Evolutionary conservation across 2,329 filamentous ascomycete species (phyloP).

Genomic region (Graphium sp.): DNA sequence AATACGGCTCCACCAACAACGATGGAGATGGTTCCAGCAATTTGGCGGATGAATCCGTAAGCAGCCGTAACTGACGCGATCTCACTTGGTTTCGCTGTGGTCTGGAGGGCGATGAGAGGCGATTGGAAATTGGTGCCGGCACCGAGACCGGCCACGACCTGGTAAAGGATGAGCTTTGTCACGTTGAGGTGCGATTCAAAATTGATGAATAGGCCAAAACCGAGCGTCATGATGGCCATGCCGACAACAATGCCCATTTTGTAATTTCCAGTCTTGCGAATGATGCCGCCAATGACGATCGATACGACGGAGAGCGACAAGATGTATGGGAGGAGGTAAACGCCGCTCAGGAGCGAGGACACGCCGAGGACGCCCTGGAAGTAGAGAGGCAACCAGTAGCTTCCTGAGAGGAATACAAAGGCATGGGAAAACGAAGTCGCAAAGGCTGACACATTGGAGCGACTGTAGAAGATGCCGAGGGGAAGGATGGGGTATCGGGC

Average conservation of each 20-base stretch:
- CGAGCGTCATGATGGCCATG: conserved; percentile 41
- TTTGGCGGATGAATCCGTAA: conserved; percentile 50
- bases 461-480: conserved; percentile 47
- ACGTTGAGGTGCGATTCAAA: conserved; percentile 38
- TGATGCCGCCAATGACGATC: conserved; percentile 34
- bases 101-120: conserved; percentile 52
- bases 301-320: conserved; percentile 50
- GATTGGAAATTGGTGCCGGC: conserved; percentile 54
- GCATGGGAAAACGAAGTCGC: conserved; percentile 56
- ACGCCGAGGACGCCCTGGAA: conserved; percentile 61
- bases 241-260: conserved; percentile 41
- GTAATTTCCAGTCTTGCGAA: conserved; percentile 50
- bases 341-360: conserved; percentile 52
- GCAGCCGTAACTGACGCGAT: conserved; percentile 53
- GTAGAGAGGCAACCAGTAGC: conserved; percentile 74
- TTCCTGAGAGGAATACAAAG: conserved; percentile 59
- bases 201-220: conserved; percentile 46
- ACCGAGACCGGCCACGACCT: conserved; percentile 46
- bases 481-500: conserved; percentile 70
- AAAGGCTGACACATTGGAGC: conserved; percentile 50
- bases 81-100: conserved; percentile 40
- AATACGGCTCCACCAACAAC: conserved; percentile 67
- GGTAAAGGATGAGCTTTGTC: conserved; percentile 40
- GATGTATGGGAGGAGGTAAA: conserved; percentile 57
- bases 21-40: conserved; percentile 51